phyloP scores from a whole-genome alignment of 257 asterid species.

The Ophiorrhiza pumila region DNA sequence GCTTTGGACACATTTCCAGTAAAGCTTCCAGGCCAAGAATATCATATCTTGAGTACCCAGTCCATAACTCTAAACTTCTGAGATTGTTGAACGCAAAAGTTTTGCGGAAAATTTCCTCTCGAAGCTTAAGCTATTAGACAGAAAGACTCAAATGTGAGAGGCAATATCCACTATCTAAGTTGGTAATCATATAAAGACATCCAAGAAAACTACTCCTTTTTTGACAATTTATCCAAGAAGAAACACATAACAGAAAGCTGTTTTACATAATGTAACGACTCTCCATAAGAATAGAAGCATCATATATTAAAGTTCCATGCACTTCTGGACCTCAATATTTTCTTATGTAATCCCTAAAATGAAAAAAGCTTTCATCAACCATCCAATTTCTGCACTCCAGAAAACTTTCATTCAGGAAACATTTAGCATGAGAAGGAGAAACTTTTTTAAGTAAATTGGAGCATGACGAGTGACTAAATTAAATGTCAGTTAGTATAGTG shows the following conservation, averaged over 20 bases:
- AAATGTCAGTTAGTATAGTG: no score
- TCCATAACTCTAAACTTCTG: conserved; percentile 1
- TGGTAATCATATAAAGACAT: not conserved
- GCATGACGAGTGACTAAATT: no score
- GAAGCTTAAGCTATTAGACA: not conserved
- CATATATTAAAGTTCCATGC: not conserved
- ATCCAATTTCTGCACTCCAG: no score
- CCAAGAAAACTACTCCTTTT: not conserved
- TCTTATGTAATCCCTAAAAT: not conserved
- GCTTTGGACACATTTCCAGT: not conserved
- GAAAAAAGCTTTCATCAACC: no score
- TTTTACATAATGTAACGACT: not conserved
- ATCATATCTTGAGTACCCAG: not conserved
- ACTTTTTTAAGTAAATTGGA: no score
- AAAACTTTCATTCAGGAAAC: no score
- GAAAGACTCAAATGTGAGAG: not conserved
- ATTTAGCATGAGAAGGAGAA: no score
- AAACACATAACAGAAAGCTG: not conserved
- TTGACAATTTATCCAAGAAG: not conserved
- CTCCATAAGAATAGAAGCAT: not conserved
- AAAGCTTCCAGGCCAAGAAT: not conserved
- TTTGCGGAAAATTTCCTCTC: not conserved
- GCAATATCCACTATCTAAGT: not conserved
- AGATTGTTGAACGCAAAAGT: conserved; percentile 6
- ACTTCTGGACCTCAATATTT: not conserved